Percentiles rank a stretch among this genome's conserved stretches.
Evolutionary conservation across 1,284 basidiomycete species (phyloP).

Genomic region (Cutaneotrichosporon cutaneum): DNA sequence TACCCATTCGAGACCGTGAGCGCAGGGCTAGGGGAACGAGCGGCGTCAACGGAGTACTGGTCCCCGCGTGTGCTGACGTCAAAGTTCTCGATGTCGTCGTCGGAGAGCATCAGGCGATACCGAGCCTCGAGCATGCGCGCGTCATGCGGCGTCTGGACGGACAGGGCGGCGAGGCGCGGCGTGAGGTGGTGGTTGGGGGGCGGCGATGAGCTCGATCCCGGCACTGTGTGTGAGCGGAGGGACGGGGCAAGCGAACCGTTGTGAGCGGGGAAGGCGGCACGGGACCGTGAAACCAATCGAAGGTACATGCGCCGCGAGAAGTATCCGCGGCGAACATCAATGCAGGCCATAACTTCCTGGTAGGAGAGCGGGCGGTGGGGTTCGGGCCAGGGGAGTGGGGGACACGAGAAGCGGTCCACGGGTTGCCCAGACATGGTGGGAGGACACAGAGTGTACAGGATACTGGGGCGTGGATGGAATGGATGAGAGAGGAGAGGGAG

Average conservation of each 20-base stretch:
- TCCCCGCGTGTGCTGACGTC: conserved; percentile 1
- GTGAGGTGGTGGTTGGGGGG: conserved; percentile 21
- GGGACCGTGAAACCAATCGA: too few relatives aligned
- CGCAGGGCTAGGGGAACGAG: conserved; percentile 23
- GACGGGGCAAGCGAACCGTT: not conserved
- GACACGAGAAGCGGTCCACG: too few relatives aligned
- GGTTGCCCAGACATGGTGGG: too few relatives aligned
- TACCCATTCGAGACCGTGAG: conserved; percentile 29
- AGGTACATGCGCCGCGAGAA: too few relatives aligned
- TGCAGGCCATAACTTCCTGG: too few relatives aligned
- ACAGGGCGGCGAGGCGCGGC: conserved; percentile 19
- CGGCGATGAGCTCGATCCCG: conserved; percentile 27
- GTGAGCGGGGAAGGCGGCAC: too few relatives aligned
- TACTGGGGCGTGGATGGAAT: not conserved
- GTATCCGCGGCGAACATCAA: too few relatives aligned
- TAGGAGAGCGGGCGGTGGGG: too few relatives aligned
- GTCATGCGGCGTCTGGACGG: conserved; percentile 15
- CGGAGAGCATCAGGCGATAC: not conserved
- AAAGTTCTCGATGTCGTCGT: not conserved
- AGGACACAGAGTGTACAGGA: not conserved
- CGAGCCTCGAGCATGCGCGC: conserved; percentile 12
- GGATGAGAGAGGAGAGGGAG: not conserved
- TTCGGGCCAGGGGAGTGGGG: too few relatives aligned
- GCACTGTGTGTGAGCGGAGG: conserved; percentile 11
- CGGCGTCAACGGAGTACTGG: not conserved